A percentile compares a stretch with the other conserved stretches of the same genome.
These are phyloP conservation scores for Allantophomopsis cytisporea DNA, from an alignment of 2,329 filamentous ascomycete species.

Conservation along the genomic window DNA sequence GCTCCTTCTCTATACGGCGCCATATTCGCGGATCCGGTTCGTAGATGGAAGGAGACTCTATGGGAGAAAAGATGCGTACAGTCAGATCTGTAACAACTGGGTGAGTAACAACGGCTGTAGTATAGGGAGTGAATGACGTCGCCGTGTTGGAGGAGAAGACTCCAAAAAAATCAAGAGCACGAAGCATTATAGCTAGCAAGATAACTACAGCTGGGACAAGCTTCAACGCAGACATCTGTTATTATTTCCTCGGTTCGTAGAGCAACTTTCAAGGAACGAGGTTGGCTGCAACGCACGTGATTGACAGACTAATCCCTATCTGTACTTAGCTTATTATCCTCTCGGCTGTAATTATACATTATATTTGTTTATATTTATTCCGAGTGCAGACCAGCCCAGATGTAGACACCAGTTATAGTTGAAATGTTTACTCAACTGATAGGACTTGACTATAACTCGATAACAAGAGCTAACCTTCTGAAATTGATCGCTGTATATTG, in stretches of 20 bases:
- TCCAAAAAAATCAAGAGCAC: slow-evolving; percentile 6
- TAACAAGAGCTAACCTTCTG: too few species aligned
- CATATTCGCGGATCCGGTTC: slow-evolving; percentile 24
- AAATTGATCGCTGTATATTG: too few species aligned
- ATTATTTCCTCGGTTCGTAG: slow-evolving; percentile 2
- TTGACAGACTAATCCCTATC: slow-evolving; percentile 3
- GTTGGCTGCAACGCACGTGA: slow-evolving; percentile 3
- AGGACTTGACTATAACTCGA: too few species aligned
- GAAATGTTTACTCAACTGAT: too few species aligned
- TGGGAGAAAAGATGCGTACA: slow-evolving; percentile 8
- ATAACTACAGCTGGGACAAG: slow-evolving; percentile 5
- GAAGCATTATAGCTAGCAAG: slow-evolving; percentile 8
- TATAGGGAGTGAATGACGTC: slow-evolving; percentile 10
- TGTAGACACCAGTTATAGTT: too few species aligned
- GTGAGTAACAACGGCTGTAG: slow-evolving; percentile 8
- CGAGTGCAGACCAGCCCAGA: too few species aligned
- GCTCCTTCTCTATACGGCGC: slow-evolving; percentile 55
- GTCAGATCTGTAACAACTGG: slow-evolving; percentile 21
- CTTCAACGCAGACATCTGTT: slow-evolving; percentile 1
- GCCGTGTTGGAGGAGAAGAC: slow-evolving; percentile 6
- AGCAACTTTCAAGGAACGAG: slow-evolving; percentile 2
- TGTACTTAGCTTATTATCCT: slow-evolving; percentile 2
- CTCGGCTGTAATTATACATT: too few species aligned
- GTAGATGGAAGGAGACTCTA: slow-evolving; percentile 11
- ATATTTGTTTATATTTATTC: too few species aligned